phyloP scores from a whole-genome alignment of 768 basidiomycete genomes.

The Boletus sp. region DNA sequence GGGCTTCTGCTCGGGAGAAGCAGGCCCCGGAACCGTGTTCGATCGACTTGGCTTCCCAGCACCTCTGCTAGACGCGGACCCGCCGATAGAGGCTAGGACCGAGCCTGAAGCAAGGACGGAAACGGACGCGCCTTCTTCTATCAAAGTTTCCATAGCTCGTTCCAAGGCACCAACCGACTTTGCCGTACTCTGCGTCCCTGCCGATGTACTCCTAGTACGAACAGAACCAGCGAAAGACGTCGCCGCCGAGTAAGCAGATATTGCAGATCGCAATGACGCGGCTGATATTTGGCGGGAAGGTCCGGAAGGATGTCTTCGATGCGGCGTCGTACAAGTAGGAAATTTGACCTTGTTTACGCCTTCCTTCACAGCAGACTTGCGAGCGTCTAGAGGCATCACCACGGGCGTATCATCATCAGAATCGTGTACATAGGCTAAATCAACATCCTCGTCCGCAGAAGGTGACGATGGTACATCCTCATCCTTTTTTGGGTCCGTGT shows the following conservation, averaged over 20 bases:
- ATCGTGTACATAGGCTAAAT: slow-evolving; percentile 38
- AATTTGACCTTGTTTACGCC: slow-evolving; percentile 32
- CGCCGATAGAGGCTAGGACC: slow-evolving; percentile 30
- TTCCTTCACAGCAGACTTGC: slow-evolving; percentile 15
- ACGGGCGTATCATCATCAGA: slow-evolving; percentile 34
- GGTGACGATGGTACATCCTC: slow-evolving; percentile 21
- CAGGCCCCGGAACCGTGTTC: slow-evolving; percentile 49
- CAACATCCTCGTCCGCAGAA: slow-evolving; percentile 29
- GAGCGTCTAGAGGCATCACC: slow-evolving; percentile 26
- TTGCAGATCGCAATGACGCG: slow-evolving; percentile 22
- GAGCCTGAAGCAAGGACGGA: slow-evolving; percentile 35
- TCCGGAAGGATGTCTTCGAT: slow-evolving; percentile 18
- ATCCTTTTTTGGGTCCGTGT: slow-evolving; percentile 25
- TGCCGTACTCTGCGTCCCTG: slow-evolving; percentile 27
- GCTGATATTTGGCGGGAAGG: slow-evolving; percentile 27
- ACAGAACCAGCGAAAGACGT: slow-evolving; percentile 6
- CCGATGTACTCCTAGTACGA: slow-evolving; percentile 26
- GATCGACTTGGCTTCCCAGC: slow-evolving; percentile 39
- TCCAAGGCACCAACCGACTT: slow-evolving; percentile 41
- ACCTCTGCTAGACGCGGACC: slow-evolving; percentile 13
- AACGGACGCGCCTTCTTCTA: slow-evolving; percentile 41
- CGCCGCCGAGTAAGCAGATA: slow-evolving; percentile 12
- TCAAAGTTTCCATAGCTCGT: slow-evolving; percentile 49
- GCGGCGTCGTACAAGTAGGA: slow-evolving; percentile 26
- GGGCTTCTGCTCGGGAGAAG: slow-evolving; percentile 42